A percentile compares a stretch with the other conserved stretches of the same genome.
These are phyloP conservation scores for Botrytis paeoniae DNA, from an alignment of 2,329 filamentous ascomycete species.

Conservation along the genomic window DNA sequence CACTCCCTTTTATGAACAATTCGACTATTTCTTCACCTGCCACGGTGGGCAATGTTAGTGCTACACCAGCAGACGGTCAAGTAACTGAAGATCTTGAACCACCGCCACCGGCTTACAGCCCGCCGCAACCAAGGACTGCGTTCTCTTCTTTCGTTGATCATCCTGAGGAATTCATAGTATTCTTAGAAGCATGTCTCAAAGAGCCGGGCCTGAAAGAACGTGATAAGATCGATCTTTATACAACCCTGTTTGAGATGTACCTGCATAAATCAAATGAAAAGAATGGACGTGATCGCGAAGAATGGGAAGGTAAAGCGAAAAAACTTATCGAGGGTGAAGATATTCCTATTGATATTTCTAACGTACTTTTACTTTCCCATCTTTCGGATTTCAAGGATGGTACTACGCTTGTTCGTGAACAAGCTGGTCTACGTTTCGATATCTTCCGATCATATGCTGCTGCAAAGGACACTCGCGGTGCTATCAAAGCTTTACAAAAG, in stretches of 20 bases:
- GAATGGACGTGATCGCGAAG: constrained; percentile 65
- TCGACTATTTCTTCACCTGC: constrained; percentile 54
- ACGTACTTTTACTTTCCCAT: constrained; percentile 88
- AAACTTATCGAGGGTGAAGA: constrained; percentile 78
- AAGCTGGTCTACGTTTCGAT: constrained; percentile 86
- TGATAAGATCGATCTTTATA: constrained; percentile 84
- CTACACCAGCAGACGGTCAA: constrained; percentile 53
- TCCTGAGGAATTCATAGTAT: constrained; percentile 84
- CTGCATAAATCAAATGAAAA: constrained; percentile 80
- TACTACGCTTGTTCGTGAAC: constrained; percentile 88
- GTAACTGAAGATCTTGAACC: constrained; percentile 48
- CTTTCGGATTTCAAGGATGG: constrained; percentile 87
- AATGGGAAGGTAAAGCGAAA: constrained; percentile 91
- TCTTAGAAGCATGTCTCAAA: constrained; percentile 82
- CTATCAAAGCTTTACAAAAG: constrained; percentile 83
- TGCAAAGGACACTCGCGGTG: constrained; percentile 85
- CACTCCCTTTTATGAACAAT: constrained; percentile 79
- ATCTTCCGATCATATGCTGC: constrained; percentile 96
- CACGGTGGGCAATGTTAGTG: constrained; percentile 48
- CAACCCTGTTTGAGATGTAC: constrained; percentile 97
- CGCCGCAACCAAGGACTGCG: constrained; percentile 80
- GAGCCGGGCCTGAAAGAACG: constrained; percentile 67
- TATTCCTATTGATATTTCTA: constrained; percentile 88
- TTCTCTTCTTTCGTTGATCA: constrained; percentile 98
- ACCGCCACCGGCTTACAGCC: constrained; percentile 59